A percentile compares a stretch with the other conserved stretches of the same genome.
These are phyloP conservation scores for Chlorella ohadii DNA, from an alignment of 139 green algal species.

Conservation along the genomic window DNA sequence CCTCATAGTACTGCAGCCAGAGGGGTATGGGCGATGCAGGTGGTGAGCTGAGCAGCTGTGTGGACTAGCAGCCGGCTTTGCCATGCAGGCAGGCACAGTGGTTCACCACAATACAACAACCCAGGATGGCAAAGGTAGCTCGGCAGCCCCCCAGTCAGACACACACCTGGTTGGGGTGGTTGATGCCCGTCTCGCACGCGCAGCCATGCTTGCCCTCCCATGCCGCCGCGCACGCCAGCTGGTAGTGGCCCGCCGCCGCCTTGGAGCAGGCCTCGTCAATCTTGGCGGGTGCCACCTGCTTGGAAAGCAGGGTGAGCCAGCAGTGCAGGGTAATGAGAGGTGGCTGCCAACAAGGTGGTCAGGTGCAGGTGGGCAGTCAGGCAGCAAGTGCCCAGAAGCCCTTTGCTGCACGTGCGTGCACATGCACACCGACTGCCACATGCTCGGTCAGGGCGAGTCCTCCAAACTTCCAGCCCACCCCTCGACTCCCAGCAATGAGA, in stretches of 20 bases:
- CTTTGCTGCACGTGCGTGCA: no score
- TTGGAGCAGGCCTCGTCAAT: conserved; percentile 82
- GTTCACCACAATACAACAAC: no score
- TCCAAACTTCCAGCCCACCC: no score
- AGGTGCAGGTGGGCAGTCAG: neutral
- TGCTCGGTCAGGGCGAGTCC: no score
- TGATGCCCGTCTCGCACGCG: conserved; percentile 86
- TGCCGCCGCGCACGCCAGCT: conserved; percentile 90
- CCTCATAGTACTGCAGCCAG: conserved; percentile 76
- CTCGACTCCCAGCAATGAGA: no score
- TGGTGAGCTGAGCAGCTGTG: neutral
- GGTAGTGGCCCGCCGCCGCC: conserved; percentile 83
- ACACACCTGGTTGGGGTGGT: conserved; percentile 88
- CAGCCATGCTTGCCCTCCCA: conserved; percentile 86
- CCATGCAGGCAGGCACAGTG: no score
- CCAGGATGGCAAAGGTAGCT: no score
- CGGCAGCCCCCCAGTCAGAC: no score
- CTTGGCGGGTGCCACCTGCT: conserved; percentile 19
- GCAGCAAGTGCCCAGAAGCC: no score
- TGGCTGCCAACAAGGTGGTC: neutral
- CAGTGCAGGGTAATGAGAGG: neutral
- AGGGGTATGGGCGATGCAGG: neutral
- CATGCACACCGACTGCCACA: no score
- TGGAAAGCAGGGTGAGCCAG: neutral
- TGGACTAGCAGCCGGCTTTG: no score